A percentile compares a stretch with the other conserved stretches of the same genome.
Conservation (phyloP, 2,329 filamentous ascomycete genomes). For the Neophaeococcomyces mojaviensis region DNA sequence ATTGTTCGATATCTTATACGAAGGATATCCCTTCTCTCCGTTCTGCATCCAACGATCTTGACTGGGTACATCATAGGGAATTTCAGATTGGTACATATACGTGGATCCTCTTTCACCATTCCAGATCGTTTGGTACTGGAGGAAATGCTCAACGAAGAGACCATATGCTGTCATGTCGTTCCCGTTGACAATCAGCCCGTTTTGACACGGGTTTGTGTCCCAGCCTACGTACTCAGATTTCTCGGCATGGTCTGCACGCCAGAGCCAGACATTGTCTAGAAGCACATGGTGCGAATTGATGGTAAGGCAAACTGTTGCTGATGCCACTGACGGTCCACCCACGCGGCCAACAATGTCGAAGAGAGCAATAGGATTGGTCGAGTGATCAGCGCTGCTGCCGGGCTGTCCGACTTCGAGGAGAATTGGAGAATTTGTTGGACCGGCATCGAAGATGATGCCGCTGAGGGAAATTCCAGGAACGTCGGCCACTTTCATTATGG, state of each 20-base stretch:
- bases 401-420: not conserved
- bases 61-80: not conserved
- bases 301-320: not conserved
- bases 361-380: not conserved
- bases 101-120: not conserved
- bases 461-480: not conserved
- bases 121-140: not conserved
- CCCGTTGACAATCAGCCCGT: not conserved
- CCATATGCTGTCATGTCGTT: not conserved
- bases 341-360: not conserved
- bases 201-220: not conserved
- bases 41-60: not conserved
- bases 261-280: constrained; percentile 1
- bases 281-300: not conserved
- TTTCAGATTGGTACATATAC: not conserved
- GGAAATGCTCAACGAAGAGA: not conserved
- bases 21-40: not conserved
- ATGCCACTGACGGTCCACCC: not conserved
- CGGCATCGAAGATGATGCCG: not conserved
- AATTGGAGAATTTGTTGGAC: not conserved
- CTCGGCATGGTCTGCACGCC: not conserved
- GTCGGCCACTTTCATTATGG: constrained; percentile 1
- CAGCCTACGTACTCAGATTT: not conserved
- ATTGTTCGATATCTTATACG: not conserved
- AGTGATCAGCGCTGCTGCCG: not conserved